These are phyloP conservation scores for Pichia phayaonensis DNA, from an alignment of 805 yeast species.

Conservation along the genomic window DNA sequence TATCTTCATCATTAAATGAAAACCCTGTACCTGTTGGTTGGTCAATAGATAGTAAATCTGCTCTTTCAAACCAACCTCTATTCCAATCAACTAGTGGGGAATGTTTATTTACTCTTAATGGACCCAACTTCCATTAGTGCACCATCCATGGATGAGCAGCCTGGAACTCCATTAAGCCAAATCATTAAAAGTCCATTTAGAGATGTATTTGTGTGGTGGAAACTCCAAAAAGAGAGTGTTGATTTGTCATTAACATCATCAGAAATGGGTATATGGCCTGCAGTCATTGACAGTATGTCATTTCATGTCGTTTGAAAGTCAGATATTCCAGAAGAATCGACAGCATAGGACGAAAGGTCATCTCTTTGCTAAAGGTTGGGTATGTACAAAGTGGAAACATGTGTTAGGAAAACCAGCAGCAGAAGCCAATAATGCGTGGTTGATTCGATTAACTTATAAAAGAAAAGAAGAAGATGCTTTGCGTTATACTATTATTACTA, in stretches of 20 bases:
- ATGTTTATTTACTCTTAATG: conserved; percentile 50
- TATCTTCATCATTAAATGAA: conserved; percentile 38
- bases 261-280: conserved; percentile 10
- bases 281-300: conserved; percentile 6
- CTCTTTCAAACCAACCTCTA: conserved; percentile 75
- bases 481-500: too few relatives aligned
- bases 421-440: background rate
- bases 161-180: conserved; percentile 98
- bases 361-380: background rate
- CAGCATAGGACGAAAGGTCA: background rate
- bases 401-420: background rate
- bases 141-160: conserved; percentile 98
- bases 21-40: conserved; percentile 96
- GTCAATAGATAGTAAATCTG: conserved; percentile 79
- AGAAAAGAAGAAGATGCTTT: background rate
- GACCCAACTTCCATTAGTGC: conserved; percentile 90
- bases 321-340: background rate
- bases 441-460: too few relatives aligned
- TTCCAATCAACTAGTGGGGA: conserved; percentile 39
- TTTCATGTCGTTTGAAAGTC: conserved; percentile 3
- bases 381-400: background rate
- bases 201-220: conserved; percentile 26
- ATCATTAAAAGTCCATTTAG: conserved; percentile 45
- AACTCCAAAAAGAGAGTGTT: conserved; percentile 69
- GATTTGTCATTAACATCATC: conserved; percentile 6